Evolutionary conservation across 2,329 filamentous ascomycete genomes (phyloP).

Genomic region (Zymoseptoria tritici): DNA sequence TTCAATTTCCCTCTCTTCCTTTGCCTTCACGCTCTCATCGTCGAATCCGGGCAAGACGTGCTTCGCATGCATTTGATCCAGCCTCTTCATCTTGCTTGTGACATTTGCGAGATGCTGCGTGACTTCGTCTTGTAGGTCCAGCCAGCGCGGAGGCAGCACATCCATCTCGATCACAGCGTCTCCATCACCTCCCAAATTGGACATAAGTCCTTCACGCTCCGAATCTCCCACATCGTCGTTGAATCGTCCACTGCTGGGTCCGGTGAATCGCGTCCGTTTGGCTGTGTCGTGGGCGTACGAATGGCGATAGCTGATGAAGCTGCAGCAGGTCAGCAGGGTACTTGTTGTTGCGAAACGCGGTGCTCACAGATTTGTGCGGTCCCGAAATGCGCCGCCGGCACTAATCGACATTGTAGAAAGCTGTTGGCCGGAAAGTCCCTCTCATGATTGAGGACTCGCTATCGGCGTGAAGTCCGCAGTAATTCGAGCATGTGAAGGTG

Average conservation of each 20-base stretch:
- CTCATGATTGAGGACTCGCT: constrained; percentile 12
- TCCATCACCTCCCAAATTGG: constrained; percentile 64
- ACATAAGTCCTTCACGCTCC: constrained; percentile 76
- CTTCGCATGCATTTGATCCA: constrained; percentile 93
- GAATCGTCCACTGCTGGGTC: constrained; percentile 40
- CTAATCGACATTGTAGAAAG: constrained; percentile 23
- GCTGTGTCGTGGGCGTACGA: constrained; percentile 88
- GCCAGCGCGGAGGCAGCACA: constrained; percentile 87
- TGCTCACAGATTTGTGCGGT: constrained; percentile 91
- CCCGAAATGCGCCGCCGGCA: constrained; percentile 63
- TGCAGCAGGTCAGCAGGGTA: constrained; percentile 33
- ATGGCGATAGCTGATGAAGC: constrained; percentile 98
- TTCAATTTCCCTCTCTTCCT: constrained; percentile 87
- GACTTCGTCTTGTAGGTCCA: constrained; percentile 90
- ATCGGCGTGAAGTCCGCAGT: neutral
- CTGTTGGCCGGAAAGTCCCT: neutral
- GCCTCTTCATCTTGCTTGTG: constrained; percentile 69
- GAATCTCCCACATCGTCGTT: constrained; percentile 32
- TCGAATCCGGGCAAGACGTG: constrained; percentile 95
- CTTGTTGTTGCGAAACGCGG: neutral
- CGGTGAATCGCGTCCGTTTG: constrained; percentile 61
- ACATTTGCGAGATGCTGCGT: constrained; percentile 74
- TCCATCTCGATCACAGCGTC: constrained; percentile 99
- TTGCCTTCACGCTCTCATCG: constrained; percentile 80
- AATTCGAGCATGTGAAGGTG: neutral